Conservation (phyloP, 768 basidiomycete genomes). For the Mycena olivaceomarginata region DNA sequence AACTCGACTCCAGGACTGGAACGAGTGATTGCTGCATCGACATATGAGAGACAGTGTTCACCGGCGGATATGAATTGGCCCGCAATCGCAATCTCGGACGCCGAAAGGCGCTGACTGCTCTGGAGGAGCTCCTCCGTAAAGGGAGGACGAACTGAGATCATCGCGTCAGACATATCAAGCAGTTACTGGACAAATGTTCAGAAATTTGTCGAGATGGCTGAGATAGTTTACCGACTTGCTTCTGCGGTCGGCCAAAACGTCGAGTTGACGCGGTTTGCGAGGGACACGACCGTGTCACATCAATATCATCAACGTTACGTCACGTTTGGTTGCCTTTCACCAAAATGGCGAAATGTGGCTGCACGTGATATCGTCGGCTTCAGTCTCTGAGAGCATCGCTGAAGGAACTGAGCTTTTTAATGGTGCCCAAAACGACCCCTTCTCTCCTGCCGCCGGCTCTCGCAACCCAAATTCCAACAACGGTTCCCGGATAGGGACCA, state of each 20-base stretch:
- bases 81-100: constrained; percentile 10
- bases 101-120: constrained; percentile 25
- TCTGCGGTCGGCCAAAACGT: no score
- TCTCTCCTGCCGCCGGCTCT: constrained; percentile 16
- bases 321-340: no score
- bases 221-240: no score
- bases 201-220: no score
- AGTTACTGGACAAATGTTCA: no score
- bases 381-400: constrained; percentile 28
- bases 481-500: constrained; percentile 11
- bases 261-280: no score
- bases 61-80: background rate
- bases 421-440: background rate
- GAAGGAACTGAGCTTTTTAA: constrained; percentile 26
- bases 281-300: no score
- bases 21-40: constrained; percentile 8
- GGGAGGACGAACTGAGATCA: constrained; percentile 2
- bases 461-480: constrained; percentile 16
- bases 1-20: background rate
- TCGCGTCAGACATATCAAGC: background rate
- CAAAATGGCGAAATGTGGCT: constrained; percentile 14
- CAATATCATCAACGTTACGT: no score
- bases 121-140: constrained; percentile 23
- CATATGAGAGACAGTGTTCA: background rate
- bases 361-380: constrained; percentile 17